Percentiles rank a stretch among this genome's conserved stretches.
These are phyloP conservation scores for Spiraea crenata DNA, from an alignment of 331 rosid species.

Conservation along the genomic window DNA sequence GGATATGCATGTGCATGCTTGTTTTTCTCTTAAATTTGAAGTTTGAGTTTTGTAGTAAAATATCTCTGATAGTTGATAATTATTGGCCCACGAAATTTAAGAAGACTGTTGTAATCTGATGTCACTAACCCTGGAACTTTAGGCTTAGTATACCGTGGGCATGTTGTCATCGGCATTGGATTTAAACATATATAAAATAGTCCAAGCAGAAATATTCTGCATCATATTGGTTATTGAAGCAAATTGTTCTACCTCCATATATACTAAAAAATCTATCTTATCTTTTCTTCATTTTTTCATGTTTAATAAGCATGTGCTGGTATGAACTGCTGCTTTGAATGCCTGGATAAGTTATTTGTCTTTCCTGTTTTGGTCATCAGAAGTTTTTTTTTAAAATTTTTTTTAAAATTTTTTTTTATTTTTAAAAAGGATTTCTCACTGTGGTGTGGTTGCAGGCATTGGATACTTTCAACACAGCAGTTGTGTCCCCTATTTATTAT, in stretches of 20 bases:
- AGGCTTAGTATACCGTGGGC: neutral
- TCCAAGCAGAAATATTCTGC: neutral
- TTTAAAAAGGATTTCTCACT: neutral
- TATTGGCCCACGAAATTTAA: neutral
- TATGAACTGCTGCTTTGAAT: neutral
- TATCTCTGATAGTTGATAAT: neutral
- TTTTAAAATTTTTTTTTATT: too few species aligned
- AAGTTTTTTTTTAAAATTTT: too few species aligned
- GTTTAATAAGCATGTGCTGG: neutral
- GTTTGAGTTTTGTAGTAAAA: neutral
- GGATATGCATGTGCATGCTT: neutral
- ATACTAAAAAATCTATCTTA: neutral
- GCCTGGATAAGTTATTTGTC: neutral
- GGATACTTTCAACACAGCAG: conserved; percentile 81
- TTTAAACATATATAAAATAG: neutral
- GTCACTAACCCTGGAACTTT: neutral
- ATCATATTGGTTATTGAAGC: neutral
- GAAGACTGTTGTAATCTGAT: neutral
- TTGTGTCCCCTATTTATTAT: conserved; percentile 89
- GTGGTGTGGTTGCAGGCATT: conserved; percentile 51
- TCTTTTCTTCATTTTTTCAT: neutral
- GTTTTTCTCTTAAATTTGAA: neutral
- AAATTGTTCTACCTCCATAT: neutral
- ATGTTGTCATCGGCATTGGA: neutral
- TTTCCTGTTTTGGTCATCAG: neutral